Conservation (phyloP, 257 asterid species). For the Fraxinus cuspidata region DNA sequence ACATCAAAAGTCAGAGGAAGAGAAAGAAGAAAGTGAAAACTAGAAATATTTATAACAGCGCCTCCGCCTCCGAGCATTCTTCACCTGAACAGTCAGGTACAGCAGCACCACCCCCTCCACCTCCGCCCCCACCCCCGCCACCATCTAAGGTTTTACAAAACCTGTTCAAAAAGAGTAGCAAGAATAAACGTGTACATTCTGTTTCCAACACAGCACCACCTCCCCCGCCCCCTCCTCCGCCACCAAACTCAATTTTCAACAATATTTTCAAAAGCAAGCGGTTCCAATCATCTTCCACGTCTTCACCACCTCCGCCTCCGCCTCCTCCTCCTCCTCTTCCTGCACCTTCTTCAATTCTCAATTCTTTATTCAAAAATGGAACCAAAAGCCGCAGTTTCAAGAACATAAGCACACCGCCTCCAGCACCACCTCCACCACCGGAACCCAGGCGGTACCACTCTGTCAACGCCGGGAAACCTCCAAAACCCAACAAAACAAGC, state of each 20-base stretch:
- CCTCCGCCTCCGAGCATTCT: slow-evolving; percentile 38
- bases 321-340: slow-evolving; percentile 66
- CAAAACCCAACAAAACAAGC: slow-evolving; percentile 55
- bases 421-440: slow-evolving; percentile 35
- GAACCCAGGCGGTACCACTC: slow-evolving; percentile 32
- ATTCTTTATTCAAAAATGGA: slow-evolving; percentile 60
- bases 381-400: slow-evolving; percentile 58
- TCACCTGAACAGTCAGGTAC: slow-evolving; percentile 36
- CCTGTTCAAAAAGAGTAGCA: slow-evolving; percentile 62
- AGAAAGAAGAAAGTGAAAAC: slow-evolving; percentile 56
- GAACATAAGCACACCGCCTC: slow-evolving; percentile 31
- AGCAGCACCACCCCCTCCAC: slow-evolving; percentile 55
- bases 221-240: slow-evolving; percentile 69
- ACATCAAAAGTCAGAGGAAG: slow-evolving; percentile 48
- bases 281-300: slow-evolving; percentile 34
- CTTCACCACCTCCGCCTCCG: slow-evolving; percentile 53
- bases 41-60: slow-evolving; percentile 43
- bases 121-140: slow-evolving; percentile 70
- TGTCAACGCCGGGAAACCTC: slow-evolving; percentile 48
- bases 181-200: slow-evolving; percentile 68
- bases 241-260: slow-evolving; percentile 70
- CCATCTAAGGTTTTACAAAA: slow-evolving; percentile 61
- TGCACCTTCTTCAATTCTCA: slow-evolving; percentile 66
- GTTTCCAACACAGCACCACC: slow-evolving; percentile 52
- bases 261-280: slow-evolving; percentile 70